Evolutionary conservation across 805 yeast genomes (phyloP), one percentile per base, ranked within the genome.

Genomic region (Groenewaldozyma tartarivorans): DNA sequence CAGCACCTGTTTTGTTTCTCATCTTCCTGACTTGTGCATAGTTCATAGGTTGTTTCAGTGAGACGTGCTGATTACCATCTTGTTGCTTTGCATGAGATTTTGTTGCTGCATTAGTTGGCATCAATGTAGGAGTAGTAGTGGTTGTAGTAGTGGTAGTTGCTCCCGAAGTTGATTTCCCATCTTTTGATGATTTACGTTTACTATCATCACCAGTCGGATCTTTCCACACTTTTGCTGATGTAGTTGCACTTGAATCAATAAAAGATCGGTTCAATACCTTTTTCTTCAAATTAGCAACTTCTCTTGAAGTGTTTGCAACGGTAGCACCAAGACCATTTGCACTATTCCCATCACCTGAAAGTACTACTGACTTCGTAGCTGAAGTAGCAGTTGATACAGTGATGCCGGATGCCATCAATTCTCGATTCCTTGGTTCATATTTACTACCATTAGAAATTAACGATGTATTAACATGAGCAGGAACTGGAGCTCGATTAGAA

Each of bases 361-460:
- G 59, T 5, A 59, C 54, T 35, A 56, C 48, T 2, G 66, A 58
- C 7, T 56, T 46, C 20, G 55, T 48, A 13, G 62, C 57, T 5
- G 67, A 63, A 1, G 66, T 61, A 35, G 50, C 55, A 9, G 65
- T 48, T 16, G 71, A 68, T 53, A 59, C 72, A 49, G 62, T 68
- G 36, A 75, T 69, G 7, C 84, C 84, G 2, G 81, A 73, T 2
- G 83, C 84, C 30, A 72, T 72, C 39, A 77, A 67, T 48, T 77
- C 81, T 39, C 70, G 73, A 49, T 66, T 72, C 33, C 40, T 36
- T 20, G 11, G 11, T 9, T 24, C 13, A 22, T 22, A 33, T 16
- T 16, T 33, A 33, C 20, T 21, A 22, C 3, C 7, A 13, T 24
- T 24, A 24, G 29, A 24, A 9, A 24, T 24, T 13, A 24, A 24